phyloP scores from a whole-genome alignment of 768 basidiomycete species.

The Grammothele lineata region DNA sequence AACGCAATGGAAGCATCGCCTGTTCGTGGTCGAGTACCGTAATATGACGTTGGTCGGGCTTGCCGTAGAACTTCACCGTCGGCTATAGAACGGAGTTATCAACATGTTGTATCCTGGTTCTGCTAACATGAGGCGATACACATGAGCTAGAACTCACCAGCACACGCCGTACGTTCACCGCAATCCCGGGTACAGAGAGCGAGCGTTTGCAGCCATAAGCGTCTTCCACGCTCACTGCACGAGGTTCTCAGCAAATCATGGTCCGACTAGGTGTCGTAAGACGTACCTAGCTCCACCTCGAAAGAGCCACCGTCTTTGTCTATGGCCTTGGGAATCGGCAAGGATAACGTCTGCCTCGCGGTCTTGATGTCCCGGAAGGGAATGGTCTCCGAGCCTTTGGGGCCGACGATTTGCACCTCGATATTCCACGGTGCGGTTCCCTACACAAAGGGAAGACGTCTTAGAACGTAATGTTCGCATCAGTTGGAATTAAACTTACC shows the following conservation, averaged over 20 bases:
- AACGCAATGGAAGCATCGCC: slow-evolving; percentile 70
- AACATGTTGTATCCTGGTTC: neutral
- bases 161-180: slow-evolving; percentile 78
- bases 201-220: slow-evolving; percentile 80
- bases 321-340: slow-evolving; percentile 66
- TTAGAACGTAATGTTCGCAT: too few species aligned
- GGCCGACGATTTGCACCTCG: slow-evolving; percentile 76
- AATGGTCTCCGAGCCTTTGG: slow-evolving; percentile 58
- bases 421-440: slow-evolving; percentile 91
- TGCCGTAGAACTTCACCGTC: slow-evolving; percentile 82
- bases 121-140: neutral
- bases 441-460: slow-evolving; percentile 30
- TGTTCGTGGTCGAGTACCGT: slow-evolving; percentile 72
- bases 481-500: slow-evolving; percentile 37
- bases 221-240: slow-evolving; percentile 80
- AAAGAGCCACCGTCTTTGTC: slow-evolving; percentile 69
- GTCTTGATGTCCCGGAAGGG: slow-evolving; percentile 52
- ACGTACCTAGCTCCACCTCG: slow-evolving; percentile 72
- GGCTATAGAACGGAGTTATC: slow-evolving; percentile 64
- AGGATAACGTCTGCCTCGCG: slow-evolving; percentile 48
- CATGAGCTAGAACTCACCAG: too few species aligned
- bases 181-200: slow-evolving; percentile 70
- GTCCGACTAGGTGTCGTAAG: too few species aligned
- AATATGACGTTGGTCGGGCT: slow-evolving; percentile 48
- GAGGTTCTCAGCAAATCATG: neutral